Conservation (phyloP, 2,329 filamentous ascomycete species). For the Aspergillus pseudoviridinutans region DNA sequence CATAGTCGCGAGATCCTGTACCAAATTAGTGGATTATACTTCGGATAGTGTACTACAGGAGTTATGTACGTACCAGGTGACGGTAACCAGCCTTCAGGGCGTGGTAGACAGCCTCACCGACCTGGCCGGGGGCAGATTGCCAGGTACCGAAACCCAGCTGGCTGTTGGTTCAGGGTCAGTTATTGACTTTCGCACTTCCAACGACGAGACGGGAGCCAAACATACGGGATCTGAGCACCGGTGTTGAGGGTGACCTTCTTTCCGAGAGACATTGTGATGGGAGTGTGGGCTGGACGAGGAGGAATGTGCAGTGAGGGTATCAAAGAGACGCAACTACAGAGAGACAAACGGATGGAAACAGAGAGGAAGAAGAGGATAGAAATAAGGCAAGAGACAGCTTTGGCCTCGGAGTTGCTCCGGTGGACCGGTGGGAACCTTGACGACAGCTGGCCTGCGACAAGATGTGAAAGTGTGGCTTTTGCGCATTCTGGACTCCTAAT, state of each 20-base stretch:
- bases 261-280: slow-evolving; percentile 36
- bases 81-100: slow-evolving; percentile 40
- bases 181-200: background rate
- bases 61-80: slow-evolving; percentile 29
- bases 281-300: slow-evolving; percentile 1
- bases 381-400: slow-evolving; percentile 2
- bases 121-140: slow-evolving; percentile 38
- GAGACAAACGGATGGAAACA: slow-evolving; percentile 2
- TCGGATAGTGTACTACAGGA: background rate
- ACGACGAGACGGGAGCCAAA: background rate
- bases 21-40: slow-evolving; percentile 9
- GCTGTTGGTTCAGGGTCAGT: slow-evolving; percentile 15
- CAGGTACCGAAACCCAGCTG: slow-evolving; percentile 40
- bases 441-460: background rate
- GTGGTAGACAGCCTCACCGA: slow-evolving; percentile 38
- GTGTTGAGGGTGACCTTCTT: slow-evolving; percentile 38
- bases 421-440: slow-evolving; percentile 8
- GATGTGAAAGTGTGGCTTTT: background rate
- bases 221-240: slow-evolving; percentile 37
- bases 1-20: slow-evolving; percentile 38
- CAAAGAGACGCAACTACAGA: background rate
- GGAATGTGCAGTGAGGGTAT: background rate
- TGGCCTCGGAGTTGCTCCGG: slow-evolving; percentile 7
- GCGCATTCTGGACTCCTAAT: no score
- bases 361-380: background rate